Percentiles rank a stretch among this genome's conserved stretches.
phyloP scores from a whole-genome alignment of 208 protist species.

The Histomonas meleagridis region DNA sequence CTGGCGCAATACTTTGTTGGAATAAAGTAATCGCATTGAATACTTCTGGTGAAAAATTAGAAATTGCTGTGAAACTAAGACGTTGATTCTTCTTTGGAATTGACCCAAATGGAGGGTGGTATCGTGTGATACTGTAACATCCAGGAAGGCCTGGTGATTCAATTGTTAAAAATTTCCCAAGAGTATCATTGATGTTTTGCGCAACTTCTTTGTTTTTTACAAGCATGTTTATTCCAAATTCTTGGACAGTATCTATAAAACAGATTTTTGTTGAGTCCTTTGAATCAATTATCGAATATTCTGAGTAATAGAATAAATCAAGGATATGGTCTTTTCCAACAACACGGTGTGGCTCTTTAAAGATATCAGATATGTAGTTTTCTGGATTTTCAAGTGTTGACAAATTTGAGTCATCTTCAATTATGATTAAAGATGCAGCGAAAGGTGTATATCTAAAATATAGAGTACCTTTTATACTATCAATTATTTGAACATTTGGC shows the following conservation, averaged over 20 bases:
- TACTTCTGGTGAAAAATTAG: not conserved
- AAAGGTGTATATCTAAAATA: not conserved
- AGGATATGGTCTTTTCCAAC: not conserved
- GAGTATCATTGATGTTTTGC: not conserved
- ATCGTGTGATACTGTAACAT: not conserved
- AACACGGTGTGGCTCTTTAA: not conserved
- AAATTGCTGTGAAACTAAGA: not conserved
- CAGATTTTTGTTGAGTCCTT: not conserved
- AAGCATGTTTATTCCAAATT: not conserved
- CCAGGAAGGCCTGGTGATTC: not conserved
- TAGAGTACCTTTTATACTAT: not conserved
- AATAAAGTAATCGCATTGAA: not conserved
- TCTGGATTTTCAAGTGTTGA: not conserved
- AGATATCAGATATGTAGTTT: not conserved
- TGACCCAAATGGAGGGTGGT: not conserved
- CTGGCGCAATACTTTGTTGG: not conserved
- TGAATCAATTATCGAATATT: conserved; percentile 31
- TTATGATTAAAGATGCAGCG: not conserved
- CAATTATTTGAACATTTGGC: not conserved
- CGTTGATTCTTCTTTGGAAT: not conserved
- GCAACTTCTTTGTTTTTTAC: not conserved
- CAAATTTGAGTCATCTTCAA: not conserved
- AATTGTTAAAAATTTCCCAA: not conserved
- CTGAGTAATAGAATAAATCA: conserved; percentile 26
- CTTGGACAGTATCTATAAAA: conserved; percentile 4